Percentiles rank a stretch among this genome's conserved stretches.
These are phyloP conservation scores for Phyllosticta paracitricarpa DNA, from an alignment of 2,329 filamentous ascomycete species.

Conservation along the genomic window DNA sequence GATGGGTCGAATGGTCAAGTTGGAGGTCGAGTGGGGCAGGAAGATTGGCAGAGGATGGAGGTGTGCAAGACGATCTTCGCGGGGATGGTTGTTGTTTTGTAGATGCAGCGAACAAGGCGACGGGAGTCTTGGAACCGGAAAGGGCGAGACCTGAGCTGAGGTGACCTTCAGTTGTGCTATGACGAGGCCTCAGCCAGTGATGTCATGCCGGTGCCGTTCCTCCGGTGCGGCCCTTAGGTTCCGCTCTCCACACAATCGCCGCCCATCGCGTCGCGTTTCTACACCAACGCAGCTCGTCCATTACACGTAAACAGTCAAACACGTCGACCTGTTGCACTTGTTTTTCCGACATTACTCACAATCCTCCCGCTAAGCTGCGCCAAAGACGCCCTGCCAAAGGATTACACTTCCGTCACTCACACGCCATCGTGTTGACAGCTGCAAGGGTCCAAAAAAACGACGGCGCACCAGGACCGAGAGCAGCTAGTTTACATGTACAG, in stretches of 20 bases:
- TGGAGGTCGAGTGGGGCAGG: neutral
- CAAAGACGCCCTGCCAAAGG: neutral
- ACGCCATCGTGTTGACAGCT: neutral
- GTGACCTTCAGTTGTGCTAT: neutral
- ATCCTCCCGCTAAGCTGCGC: neutral
- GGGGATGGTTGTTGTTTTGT: conserved; percentile 5
- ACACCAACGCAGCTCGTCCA: neutral
- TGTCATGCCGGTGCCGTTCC: neutral
- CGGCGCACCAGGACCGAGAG: neutral
- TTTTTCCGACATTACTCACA: neutral
- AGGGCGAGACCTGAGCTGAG: neutral
- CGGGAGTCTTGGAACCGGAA: neutral
- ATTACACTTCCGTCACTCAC: neutral
- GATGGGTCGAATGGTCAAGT: neutral
- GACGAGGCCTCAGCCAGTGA: neutral
- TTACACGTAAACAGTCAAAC: neutral
- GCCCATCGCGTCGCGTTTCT: neutral
- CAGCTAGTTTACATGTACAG: neutral
- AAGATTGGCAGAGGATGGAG: neutral
- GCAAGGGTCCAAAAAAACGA: neutral
- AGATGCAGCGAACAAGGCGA: neutral
- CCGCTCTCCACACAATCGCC: neutral
- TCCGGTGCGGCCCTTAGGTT: neutral
- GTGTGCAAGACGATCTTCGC: conserved; percentile 1
- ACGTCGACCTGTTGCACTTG: neutral